Base-by-base conservation (phyloP, 2,329 filamentous ascomycete species). In the Fusarium illudens region DNA sequence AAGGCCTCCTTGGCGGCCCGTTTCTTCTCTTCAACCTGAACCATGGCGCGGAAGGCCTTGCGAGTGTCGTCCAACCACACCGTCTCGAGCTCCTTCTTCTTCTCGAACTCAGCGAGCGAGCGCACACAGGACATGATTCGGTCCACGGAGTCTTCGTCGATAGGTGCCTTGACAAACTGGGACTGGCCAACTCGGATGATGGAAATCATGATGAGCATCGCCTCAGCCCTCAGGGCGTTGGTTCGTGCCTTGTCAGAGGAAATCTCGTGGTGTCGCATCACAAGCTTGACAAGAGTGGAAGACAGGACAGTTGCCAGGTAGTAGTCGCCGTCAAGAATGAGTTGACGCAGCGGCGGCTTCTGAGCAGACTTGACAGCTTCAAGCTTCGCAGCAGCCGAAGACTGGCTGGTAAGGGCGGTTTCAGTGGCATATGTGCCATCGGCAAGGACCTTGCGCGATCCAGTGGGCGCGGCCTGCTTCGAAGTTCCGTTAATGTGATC, bases 201-300 rank as follows among this genome's bases (percentile, higher is more conserved):
- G 6, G 96, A 98, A 73, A 99, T 97, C 94, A 98, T 97, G 77
- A 99, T 98, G 55, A 99, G 87, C 96, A 99, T 99, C 44, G 96
- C 96, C 80, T 99, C 96, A 4, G 96, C 96, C 51, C 93, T 91
- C 25, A 99, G 87, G 29, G 95, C 94, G 74, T 99, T 99, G 29
- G 95, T 98, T 36, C 96, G 91, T 42, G 92, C 92, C 42, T 86
- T 81, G 73, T 97, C 95, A 22, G 91, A 84, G 2, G 95, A 97
- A 63, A 98, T 94, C 77, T 98, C 94, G 2, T 93, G 92, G 78
- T 98, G 94, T 55, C 96, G 92, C 94, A 99, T 97, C 52, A 99
- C 96, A 57, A 99, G 87, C 82, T 99, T 99, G 15, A 96, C 97
- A 60, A 99, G 87, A 1, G 95, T 97, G 8, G 94, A 96, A 1